Percentiles rank a stretch among this genome's conserved stretches.
phyloP scores from a whole-genome alignment of 2,329 filamentous ascomycete species.

The Capronia americana region DNA sequence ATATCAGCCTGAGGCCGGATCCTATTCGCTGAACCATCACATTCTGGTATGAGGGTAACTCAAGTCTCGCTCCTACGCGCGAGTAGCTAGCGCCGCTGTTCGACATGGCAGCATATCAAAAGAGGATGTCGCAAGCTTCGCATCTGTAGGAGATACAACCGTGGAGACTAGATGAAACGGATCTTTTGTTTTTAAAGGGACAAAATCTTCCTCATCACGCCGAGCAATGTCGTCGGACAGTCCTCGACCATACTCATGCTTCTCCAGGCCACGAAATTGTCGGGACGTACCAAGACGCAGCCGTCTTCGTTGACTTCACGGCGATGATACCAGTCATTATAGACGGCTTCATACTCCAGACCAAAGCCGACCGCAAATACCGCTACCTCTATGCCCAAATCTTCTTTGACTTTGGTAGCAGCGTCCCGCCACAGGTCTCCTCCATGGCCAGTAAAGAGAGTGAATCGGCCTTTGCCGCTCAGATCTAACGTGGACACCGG shows the following conservation, averaged over 20 bases:
- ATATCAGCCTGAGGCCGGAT: slow-evolving; percentile 7
- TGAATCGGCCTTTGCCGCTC: slow-evolving; percentile 61
- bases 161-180: slow-evolving; percentile 3
- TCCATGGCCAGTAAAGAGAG: slow-evolving; percentile 60
- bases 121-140: slow-evolving; percentile 5
- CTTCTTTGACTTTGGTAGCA: slow-evolving; percentile 47
- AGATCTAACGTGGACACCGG: slow-evolving; percentile 65
- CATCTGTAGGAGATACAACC: slow-evolving; percentile 7
- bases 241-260: slow-evolving; percentile 12
- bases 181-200: slow-evolving; percentile 5
- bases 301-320: slow-evolving; percentile 64
- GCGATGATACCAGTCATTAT: slow-evolving; percentile 63
- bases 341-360: slow-evolving; percentile 68
- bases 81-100: slow-evolving; percentile 7
- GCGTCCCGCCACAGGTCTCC: slow-evolving; percentile 61
- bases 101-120: slow-evolving; percentile 6
- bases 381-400: slow-evolving; percentile 55
- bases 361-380: slow-evolving; percentile 62
- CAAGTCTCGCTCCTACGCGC: slow-evolving; percentile 1
- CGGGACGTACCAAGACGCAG: slow-evolving; percentile 63
- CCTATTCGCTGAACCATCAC: slow-evolving; percentile 10
- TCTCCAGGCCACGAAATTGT: slow-evolving; percentile 64
- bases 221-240: slow-evolving; percentile 9
- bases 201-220: slow-evolving; percentile 14
- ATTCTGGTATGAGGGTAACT: slow-evolving; percentile 5